A percentile compares a stretch with the other conserved stretches of the same genome.
These are phyloP conservation scores for Yamadazyma dendronema DNA, from an alignment of 1,139 yeast genomes.

Conservation along the genomic window DNA sequence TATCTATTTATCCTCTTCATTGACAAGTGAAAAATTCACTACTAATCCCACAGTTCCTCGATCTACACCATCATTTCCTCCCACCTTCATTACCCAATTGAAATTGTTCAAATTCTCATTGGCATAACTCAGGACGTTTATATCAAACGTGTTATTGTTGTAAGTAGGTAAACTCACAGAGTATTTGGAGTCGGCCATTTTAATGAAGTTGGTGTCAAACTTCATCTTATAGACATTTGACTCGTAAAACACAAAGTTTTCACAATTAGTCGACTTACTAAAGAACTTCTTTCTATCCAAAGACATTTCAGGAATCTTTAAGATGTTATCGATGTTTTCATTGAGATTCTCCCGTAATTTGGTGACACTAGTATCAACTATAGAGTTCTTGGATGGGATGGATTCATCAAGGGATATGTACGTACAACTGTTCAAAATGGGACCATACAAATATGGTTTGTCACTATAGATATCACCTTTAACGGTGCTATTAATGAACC, in stretches of 20 bases:
- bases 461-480: conserved; percentile 63
- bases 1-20: conserved; percentile 22
- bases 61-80: conserved; percentile 40
- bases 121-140: conserved; percentile 39
- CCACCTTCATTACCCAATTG: conserved; percentile 43
- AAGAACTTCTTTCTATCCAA: conserved; percentile 35
- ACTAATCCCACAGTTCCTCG: conserved; percentile 37
- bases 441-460: conserved; percentile 61
- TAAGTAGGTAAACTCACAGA: conserved; percentile 42
- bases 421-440: conserved; percentile 58
- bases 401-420: conserved; percentile 24
- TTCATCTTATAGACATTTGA: conserved; percentile 27
- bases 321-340: conserved; percentile 16
- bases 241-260: conserved; percentile 29
- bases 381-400: conserved; percentile 14
- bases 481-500: conserved; percentile 65
- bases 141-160: conserved; percentile 38
- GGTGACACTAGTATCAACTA: conserved; percentile 11
- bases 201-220: conserved; percentile 42
- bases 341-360: conserved; percentile 23
- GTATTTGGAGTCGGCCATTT: conserved; percentile 42
- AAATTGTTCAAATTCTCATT: conserved; percentile 43
- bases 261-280: conserved; percentile 27
- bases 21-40: conserved; percentile 38
- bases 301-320: conserved; percentile 27